Evolutionary conservation across 768 basidiomycete genomes (phyloP).

Genomic region (Cystobasidium onofrii): DNA sequence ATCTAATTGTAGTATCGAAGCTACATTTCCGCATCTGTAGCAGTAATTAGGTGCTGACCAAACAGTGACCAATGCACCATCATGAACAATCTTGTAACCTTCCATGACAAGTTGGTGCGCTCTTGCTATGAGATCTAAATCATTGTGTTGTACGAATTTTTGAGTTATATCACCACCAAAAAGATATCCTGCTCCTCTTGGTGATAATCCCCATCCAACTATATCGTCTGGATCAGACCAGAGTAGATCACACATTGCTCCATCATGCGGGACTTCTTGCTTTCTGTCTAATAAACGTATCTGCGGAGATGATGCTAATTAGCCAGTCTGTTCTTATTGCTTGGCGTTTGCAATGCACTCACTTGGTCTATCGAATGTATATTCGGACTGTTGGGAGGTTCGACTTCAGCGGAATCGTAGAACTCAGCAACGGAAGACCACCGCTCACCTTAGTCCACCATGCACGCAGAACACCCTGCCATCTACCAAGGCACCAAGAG

Average conservation of each 20-base stretch:
- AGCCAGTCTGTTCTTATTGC: too few species aligned
- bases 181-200: constrained; percentile 95
- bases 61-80: constrained; percentile 97
- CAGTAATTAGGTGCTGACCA: constrained; percentile 99
- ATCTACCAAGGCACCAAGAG: constrained; percentile 88
- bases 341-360: too few species aligned
- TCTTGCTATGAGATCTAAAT: constrained; percentile 72
- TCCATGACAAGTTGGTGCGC: constrained; percentile 72
- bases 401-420: background rate
- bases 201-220: constrained; percentile 98
- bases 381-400: background rate
- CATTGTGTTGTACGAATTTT: constrained; percentile 99
- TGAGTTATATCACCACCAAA: constrained; percentile 99
- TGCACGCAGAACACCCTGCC: constrained; percentile 96
- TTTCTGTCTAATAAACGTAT: constrained; percentile 97
- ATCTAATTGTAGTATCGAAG: constrained; percentile 86
- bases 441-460: constrained; percentile 64
- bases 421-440: too few species aligned
- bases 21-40: constrained; percentile 86
- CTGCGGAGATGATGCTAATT: constrained; percentile 96
- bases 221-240: constrained; percentile 99
- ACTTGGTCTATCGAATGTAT: background rate
- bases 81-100: constrained; percentile 94
- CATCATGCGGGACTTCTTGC: constrained; percentile 98
- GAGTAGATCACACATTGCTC: constrained; percentile 97